Base-by-base conservation (phyloP, 306 rosid genomes). In the Parietaria judaica region DNA sequence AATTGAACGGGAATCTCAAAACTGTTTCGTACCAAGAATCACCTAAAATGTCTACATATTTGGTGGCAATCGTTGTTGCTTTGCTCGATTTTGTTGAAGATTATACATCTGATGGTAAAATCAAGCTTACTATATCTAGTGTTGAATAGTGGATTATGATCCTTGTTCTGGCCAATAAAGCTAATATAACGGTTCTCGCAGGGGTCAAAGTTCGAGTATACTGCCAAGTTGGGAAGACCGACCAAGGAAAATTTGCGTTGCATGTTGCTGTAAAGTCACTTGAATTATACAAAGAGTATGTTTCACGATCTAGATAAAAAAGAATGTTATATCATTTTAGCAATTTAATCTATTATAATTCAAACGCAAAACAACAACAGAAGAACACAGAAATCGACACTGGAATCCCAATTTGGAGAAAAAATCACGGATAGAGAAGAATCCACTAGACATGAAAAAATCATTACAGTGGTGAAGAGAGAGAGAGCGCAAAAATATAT, bases 121-220 rank as follows among this genome's bases (percentile, higher is more conserved):
- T 36, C 74, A 49, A 62, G 31, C 56, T 13, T 1, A 46, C 35
- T 56, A 17, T 54, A 10, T 39, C 56, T 23, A 34, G 55, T 56
- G 17, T 54, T 55, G 71, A 39, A 56, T 37, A 36, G 57, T 51
- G 35, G 59, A 63, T 45, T 64, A 14, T 36, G 35, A 49, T 23
- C 66, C 46, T 44, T 2, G 31, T 23, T 23, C 31, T 23, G 1
- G 31, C 2, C 70, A 69, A 56, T 53, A 71, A 39, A 63, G 61
- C 65, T 35, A 51, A 61, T 41, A 10, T 53, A 57, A 50, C n/a
- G 76, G 56, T 74, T n/a, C 1, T 60, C 50, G 14, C 75, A 91
- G 98, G 98, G 63, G 68, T 91, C 76, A 91, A 83, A 72, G 96
- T 91, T 57, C 84, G 96, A 67, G 98, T 91, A 45, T 91, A 91